phyloP scores from a whole-genome alignment of 805 yeast genomes.

The Lachancea lanzarotensis region DNA sequence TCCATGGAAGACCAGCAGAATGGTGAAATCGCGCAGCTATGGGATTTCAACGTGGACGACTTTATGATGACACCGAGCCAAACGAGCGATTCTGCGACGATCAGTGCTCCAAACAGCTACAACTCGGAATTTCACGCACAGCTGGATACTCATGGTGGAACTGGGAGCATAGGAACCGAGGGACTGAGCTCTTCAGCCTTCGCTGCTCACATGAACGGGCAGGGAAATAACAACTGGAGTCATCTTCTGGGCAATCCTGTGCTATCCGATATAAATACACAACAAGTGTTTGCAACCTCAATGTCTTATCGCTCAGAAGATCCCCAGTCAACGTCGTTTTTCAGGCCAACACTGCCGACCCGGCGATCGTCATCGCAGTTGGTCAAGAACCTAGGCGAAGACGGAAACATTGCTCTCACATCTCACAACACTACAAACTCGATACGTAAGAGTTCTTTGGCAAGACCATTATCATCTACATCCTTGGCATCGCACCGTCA shows the following conservation, averaged over 20 bases:
- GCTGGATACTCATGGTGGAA: not conserved
- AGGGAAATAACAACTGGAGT: conserved; percentile 6
- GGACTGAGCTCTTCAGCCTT: not conserved
- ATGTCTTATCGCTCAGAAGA: conserved; percentile 3
- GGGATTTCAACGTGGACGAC: conserved; percentile 36
- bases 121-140: conserved; percentile 17
- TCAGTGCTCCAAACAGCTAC: conserved; percentile 33
- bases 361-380: conserved; percentile 10
- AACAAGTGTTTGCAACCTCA: conserved; percentile 4
- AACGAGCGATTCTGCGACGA: conserved; percentile 32
- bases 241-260: conserved; percentile 8
- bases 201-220: not conserved
- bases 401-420: conserved; percentile 17
- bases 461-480: conserved; percentile 25
- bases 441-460: conserved; percentile 24
- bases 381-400: conserved; percentile 12
- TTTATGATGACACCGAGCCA: conserved; percentile 32
- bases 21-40: conserved; percentile 36
- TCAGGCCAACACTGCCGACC: conserved; percentile 9
- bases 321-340: not conserved
- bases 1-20: conserved; percentile 29
- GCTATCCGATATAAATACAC: conserved; percentile 2
- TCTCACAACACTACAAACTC: conserved; percentile 20
- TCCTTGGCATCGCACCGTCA: conserved; percentile 26
- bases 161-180: not conserved